A percentile compares a stretch with the other conserved stretches of the same genome.
phyloP scores from a whole-genome alignment of 768 basidiomycete species.

The Panaeolus cyanescens region DNA sequence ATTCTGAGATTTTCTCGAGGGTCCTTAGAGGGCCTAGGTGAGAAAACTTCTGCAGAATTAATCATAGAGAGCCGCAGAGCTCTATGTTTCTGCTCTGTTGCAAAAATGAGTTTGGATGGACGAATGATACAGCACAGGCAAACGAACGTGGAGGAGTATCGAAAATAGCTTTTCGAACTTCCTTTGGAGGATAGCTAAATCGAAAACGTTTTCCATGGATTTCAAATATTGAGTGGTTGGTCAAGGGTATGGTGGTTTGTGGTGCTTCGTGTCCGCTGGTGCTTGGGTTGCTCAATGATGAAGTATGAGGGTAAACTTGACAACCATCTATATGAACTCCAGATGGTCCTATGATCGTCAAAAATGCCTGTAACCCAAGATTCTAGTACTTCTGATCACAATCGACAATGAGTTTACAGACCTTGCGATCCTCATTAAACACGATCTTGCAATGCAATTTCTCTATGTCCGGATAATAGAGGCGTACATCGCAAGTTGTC shows the following conservation, averaged over 20 bases:
- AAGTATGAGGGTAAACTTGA: conserved; percentile 49
- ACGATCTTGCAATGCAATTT: conserved; percentile 67
- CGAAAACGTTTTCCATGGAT: conserved; percentile 70
- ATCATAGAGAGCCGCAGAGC: conserved; percentile 77
- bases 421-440: conserved; percentile 64
- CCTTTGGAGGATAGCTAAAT: conserved; percentile 79
- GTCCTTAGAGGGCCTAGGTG: conserved; percentile 59
- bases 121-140: neutral
- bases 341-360: conserved; percentile 58
- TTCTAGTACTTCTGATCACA: neutral
- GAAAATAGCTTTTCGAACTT: conserved; percentile 54
- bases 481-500: conserved; percentile 60
- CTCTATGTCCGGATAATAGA: conserved; percentile 69
- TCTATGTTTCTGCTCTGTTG: conserved; percentile 37
- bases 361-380: conserved; percentile 52
- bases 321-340: conserved; percentile 68
- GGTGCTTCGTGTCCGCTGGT: conserved; percentile 14
- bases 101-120: conserved; percentile 1
- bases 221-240: conserved; percentile 66
- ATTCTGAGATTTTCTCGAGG: conserved; percentile 65
- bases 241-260: conserved; percentile 61
- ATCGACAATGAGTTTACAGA: conserved; percentile 20
- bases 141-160: conserved; percentile 50
- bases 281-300: conserved; percentile 1
- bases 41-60: conserved; percentile 71